A percentile compares a stretch with the other conserved stretches of the same genome.
These are phyloP conservation scores for Pseudoneurospora amorphoporcata DNA, from an alignment of 495 filamentous ascomycete species.

Conservation along the genomic window DNA sequence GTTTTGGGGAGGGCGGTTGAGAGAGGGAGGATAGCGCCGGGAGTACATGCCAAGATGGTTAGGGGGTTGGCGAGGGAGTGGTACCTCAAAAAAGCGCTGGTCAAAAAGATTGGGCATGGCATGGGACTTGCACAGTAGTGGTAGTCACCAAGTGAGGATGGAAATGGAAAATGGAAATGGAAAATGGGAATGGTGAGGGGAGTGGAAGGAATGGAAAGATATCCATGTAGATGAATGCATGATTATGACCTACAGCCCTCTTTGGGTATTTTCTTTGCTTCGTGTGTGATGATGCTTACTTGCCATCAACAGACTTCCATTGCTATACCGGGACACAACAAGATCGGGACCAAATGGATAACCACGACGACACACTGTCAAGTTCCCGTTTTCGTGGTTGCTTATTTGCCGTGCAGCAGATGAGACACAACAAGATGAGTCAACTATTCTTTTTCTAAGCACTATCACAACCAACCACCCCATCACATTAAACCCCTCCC, in stretches of 20 bases:
- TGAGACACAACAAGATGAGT: neutral
- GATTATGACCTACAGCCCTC: neutral
- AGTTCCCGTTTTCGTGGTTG: neutral
- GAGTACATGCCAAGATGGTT: constrained; percentile 75
- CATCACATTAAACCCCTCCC: neutral
- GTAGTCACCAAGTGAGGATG: too few species aligned
- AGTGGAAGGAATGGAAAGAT: too few species aligned
- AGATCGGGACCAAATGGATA: too few species aligned
- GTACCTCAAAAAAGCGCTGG: constrained; percentile 80
- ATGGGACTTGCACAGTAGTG: constrained; percentile 47
- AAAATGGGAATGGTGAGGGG: too few species aligned
- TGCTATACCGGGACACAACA: neutral
- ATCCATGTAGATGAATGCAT: neutral
- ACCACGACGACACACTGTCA: too few species aligned
- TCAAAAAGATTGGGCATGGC: constrained; percentile 75
- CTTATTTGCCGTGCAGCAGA: neutral
- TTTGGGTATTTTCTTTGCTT: neutral
- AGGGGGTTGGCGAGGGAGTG: constrained; percentile 77
- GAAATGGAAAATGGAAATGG: neutral
- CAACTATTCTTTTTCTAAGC: neutral
- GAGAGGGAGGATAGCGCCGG: constrained; percentile 65
- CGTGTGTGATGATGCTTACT: neutral
- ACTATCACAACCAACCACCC: neutral
- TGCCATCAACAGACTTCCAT: neutral
- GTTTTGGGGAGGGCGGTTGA: constrained; percentile 76